These are phyloP conservation scores for Ascochyta fabae DNA, from an alignment of 2,329 filamentous ascomycete species.

Conservation along the genomic window DNA sequence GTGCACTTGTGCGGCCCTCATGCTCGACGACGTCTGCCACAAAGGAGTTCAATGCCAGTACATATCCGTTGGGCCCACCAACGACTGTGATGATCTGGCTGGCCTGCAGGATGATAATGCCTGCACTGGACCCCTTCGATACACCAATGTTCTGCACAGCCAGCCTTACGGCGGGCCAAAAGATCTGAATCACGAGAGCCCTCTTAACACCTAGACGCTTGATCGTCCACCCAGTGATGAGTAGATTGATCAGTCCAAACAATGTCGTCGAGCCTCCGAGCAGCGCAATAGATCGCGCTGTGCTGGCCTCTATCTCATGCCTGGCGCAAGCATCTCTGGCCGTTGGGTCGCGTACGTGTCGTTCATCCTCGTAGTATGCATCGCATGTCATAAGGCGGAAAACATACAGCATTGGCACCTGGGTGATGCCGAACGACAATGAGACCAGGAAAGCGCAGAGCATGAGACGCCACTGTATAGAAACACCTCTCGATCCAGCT, in stretches of 20 bases:
- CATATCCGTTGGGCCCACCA: constrained; percentile 72
- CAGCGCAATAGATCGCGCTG: constrained; percentile 68
- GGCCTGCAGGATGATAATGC: constrained; percentile 72
- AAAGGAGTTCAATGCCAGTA: constrained; percentile 72
- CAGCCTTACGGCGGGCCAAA: constrained; percentile 69
- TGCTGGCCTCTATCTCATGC: constrained; percentile 68
- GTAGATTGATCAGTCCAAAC: constrained; percentile 71
- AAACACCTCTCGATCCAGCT: constrained; percentile 4
- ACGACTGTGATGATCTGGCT: constrained; percentile 72
- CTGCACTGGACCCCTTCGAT: constrained; percentile 63
- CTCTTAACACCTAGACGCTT: constrained; percentile 69
- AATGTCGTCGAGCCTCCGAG: constrained; percentile 72
- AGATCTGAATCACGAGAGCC: constrained; percentile 68
- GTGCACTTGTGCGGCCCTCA: constrained; percentile 65
- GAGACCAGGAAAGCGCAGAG: constrained; percentile 67
- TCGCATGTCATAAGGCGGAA: constrained; percentile 77
- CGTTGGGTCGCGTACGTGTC: constrained; percentile 56
- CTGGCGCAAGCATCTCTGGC: constrained; percentile 63
- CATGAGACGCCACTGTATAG: constrained; percentile 56
- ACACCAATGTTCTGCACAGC: constrained; percentile 70
- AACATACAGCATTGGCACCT: constrained; percentile 65
- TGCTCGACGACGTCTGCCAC: constrained; percentile 70
- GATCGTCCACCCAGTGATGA: constrained; percentile 70
- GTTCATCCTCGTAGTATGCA: constrained; percentile 64
- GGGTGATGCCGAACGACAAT: constrained; percentile 58